Evolutionary conservation across 768 basidiomycete species (phyloP), one percentile per base, ranked within the genome.

Genomic region (Amyloporia xantha): DNA sequence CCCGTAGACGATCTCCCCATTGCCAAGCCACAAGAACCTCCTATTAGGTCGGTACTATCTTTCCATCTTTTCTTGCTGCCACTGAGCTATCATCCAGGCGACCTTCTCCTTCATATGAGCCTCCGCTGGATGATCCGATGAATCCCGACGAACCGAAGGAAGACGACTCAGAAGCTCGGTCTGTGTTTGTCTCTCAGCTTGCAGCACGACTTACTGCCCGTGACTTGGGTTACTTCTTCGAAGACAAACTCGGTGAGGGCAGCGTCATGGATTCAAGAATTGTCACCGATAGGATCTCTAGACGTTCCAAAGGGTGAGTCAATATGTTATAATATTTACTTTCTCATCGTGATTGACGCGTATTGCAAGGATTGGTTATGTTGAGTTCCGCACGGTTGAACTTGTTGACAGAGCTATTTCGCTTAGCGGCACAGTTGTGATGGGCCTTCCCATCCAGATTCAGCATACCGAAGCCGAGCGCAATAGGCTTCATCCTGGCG

Each of bases 151-250:
- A 97, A 55, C 85, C 86, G 5, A 86, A 86, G 60, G 91, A 93
- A 67, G 92, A 97, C 64, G 95, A 98, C 63, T 93, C 91, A 48
- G 96, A 98, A 81, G 86, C 91, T 62, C 87, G 96, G 68, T 97
- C 96, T 60, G 91, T 97, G 58, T 98, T 98, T 71, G 92, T 96
- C 64, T 95, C 94, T 60, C 96, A 98, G 71, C 84, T 99, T 65
- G 91, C 96, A 60, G 92, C 93, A 53, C 86, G 92, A 62, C 81
- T 98, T 65, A 97, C 94, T 51, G 92, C 94, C 59, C 83, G 92
- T 65, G 96, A 99, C 73, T 74, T 99, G 69, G 94, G 94, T 56
- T 90, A 93, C 71, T 99, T 99, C 75, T 98, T 99, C 63, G 95
- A 98, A 74, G 89, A 95, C 64, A 91, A 94, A 65, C 76, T 97